Base-by-base conservation (phyloP, 2,329 filamentous ascomycete genomes). In the Colletotrichum liriopes region DNA sequence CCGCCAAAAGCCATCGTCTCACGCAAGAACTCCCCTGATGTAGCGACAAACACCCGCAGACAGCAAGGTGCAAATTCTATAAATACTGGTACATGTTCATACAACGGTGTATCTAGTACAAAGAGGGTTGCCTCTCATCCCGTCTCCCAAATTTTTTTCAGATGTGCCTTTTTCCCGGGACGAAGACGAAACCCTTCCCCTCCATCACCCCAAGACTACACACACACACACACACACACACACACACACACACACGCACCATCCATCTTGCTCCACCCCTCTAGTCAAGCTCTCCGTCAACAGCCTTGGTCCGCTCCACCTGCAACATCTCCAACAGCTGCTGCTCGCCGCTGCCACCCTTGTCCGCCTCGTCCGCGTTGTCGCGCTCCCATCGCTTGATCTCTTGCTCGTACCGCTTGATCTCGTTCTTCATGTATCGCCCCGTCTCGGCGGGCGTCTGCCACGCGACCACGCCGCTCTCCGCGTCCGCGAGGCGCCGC, bases 381-480 rank as follows among this genome's bases (percentile, higher is more conserved):
- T 79, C 75, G 71, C 82, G 80, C 75, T 79, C 76, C 71, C 79
- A 77, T 45, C 81, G 80, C 81, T 82, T 81, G 65, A 83, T 81
- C 29, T 81, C 77, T 74, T 80, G 81, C 16, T 29, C 20, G 61
- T 41, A 75, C 56, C 20, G 39, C 51, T 73, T 74, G 9, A 77
- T 77, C 75, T 82, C 76, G 60, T 77, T 77, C 43, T 72, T 65
- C 75, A 87, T 84, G 77, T 84, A 85, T 7, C 77, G 77, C 39
- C 73, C 73, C n/a, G 87, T 79, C 47, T 88, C 85, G 1, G 78
- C 70, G 1, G 85, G 82, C 29, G 85, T 90, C 39, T 81, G 41
- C 90, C 90, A 97, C 4, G 91, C 87, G n/a, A 93, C 86, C 6
- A 84, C 78, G 35, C 94, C 94, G 23, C 83, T 78, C 62, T 84